These are phyloP conservation scores for Tuber borchii DNA, from an alignment of 495 filamentous ascomycete genomes.

Conservation along the genomic window DNA sequence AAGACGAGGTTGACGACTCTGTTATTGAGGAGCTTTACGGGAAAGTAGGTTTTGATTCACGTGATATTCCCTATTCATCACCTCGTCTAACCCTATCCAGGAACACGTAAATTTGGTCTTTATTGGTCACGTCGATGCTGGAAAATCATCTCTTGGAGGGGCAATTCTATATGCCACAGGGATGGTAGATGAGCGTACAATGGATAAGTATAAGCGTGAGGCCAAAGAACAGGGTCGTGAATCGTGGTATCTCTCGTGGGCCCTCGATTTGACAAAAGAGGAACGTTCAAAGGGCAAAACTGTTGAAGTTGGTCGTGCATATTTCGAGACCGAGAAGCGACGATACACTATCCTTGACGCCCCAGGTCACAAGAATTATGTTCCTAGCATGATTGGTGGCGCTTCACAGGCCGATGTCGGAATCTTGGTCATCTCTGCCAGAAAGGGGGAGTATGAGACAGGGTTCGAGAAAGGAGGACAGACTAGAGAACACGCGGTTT, in stretches of 20 bases:
- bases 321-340: slow-evolving; percentile 87
- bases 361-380: slow-evolving; percentile 92
- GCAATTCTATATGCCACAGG: slow-evolving; percentile 86
- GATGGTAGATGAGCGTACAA: slow-evolving; percentile 97
- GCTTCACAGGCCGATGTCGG: slow-evolving; percentile 95
- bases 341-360: slow-evolving; percentile 92
- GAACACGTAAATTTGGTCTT: slow-evolving; percentile 98
- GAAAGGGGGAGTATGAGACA: slow-evolving; percentile 98
- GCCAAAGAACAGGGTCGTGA: slow-evolving; percentile 94
- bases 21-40: slow-evolving; percentile 93
- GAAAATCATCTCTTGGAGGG: slow-evolving; percentile 92
- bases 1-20: slow-evolving; percentile 82
- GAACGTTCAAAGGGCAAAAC: slow-evolving; percentile 97
- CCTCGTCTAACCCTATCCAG: slow-evolving; percentile 26
- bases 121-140: slow-evolving; percentile 95
- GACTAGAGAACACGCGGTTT: slow-evolving; percentile 91
- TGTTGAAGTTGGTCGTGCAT: slow-evolving; percentile 91
- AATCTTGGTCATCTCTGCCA: slow-evolving; percentile 89
- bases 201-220: slow-evolving; percentile 96
- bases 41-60: slow-evolving; percentile 47
- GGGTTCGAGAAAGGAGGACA: slow-evolving; percentile 99
- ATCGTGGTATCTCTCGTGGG: slow-evolving; percentile 99
- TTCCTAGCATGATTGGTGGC: slow-evolving; percentile 93
- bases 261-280: slow-evolving; percentile 90
- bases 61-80: neutral